Evolutionary conservation across 148 eudicot species (phyloP).

Genomic region (Amaranthus cruentus): DNA sequence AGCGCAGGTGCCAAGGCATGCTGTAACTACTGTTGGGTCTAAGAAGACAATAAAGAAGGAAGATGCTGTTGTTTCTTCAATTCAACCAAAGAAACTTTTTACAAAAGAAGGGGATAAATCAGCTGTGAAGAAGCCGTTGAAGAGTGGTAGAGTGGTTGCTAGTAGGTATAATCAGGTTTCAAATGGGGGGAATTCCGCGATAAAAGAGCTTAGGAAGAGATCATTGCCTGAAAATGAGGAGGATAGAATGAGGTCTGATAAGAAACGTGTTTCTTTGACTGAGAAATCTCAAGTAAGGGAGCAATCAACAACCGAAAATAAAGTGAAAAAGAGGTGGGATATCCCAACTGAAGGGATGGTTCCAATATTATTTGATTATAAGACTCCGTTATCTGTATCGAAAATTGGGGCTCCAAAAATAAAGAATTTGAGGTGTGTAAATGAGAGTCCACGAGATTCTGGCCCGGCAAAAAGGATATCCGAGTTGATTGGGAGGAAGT

Average conservation of each 20-base stretch:
- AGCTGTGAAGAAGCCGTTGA: slow-evolving; percentile 50
- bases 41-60: slow-evolving; percentile 68
- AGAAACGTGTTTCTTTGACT: slow-evolving; percentile 57
- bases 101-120: slow-evolving; percentile 56
- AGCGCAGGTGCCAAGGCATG: slow-evolving; percentile 39
- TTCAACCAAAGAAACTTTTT: slow-evolving; percentile 90
- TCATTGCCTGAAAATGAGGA: slow-evolving; percentile 72
- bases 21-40: slow-evolving; percentile 53
- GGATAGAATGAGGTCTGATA: slow-evolving; percentile 47
- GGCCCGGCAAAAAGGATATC: slow-evolving; percentile 73
- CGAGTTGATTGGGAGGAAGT: slow-evolving; percentile 57
- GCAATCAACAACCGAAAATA: slow-evolving; percentile 26
- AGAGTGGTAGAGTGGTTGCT: slow-evolving; percentile 68
- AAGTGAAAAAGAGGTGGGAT: slow-evolving; percentile 65
- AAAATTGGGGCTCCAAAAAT: slow-evolving; percentile 54
- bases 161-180: slow-evolving; percentile 71
- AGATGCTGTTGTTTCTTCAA: slow-evolving; percentile 43
- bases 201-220: slow-evolving; percentile 58
- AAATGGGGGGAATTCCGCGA: slow-evolving; percentile 38
- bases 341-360: slow-evolving; percentile 45
- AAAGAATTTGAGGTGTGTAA: slow-evolving; percentile 32
- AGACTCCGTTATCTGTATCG: slow-evolving; percentile 29
- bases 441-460: slow-evolving; percentile 67
- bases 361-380: slow-evolving; percentile 27
- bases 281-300: slow-evolving; percentile 34